Evolutionary conservation across 257 asterid species (phyloP).

Genomic region (Nemophila menziesii): DNA sequence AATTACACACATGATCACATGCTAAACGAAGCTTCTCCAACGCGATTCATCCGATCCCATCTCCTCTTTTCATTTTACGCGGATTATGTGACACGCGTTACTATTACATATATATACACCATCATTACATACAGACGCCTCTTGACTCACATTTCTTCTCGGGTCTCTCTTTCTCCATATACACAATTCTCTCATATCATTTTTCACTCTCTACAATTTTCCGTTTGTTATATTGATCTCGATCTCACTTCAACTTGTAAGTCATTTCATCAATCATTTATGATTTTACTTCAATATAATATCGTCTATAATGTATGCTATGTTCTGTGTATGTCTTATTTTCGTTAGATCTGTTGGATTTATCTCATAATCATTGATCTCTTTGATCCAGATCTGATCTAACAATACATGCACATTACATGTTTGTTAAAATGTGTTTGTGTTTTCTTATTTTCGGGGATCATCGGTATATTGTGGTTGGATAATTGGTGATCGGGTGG

Average conservation of each 20-base stretch:
- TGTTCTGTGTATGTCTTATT: background rate
- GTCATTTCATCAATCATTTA: background rate
- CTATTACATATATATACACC: background rate
- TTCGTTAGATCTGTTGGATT: background rate
- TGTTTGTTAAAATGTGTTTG: background rate
- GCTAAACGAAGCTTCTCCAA: background rate
- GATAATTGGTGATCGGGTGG: background rate
- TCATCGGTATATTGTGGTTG: background rate
- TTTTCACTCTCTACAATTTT: background rate
- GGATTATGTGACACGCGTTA: background rate
- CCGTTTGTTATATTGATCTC: background rate
- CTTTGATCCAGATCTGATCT: background rate
- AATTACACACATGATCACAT: background rate
- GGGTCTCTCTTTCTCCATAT: constrained; percentile 1
- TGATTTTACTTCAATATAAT: background rate
- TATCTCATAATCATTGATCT: background rate
- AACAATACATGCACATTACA: background rate
- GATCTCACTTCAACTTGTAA: background rate
- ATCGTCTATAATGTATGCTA: background rate
- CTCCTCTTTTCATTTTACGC: background rate
- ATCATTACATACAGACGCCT: background rate
- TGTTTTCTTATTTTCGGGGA: background rate
- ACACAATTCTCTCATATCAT: background rate
- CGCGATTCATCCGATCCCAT: background rate
- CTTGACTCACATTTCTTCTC: background rate